These are phyloP conservation scores for Kwoniella bestiolae DNA, from an alignment of 768 basidiomycete genomes.

Conservation along the genomic window DNA sequence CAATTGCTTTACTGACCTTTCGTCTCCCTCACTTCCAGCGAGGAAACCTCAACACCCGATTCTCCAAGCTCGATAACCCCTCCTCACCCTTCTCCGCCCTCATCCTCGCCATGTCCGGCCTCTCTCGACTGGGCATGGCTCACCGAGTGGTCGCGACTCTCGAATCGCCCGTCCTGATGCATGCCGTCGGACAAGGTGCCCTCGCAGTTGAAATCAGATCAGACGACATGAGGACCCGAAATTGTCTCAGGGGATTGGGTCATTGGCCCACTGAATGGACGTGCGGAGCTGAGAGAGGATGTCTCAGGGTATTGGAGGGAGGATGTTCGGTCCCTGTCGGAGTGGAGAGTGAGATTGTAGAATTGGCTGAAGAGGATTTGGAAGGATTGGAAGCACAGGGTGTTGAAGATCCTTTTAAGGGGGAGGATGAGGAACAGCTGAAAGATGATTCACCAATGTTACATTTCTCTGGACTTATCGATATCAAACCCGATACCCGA, in stretches of 20 bases:
- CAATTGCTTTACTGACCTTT: neutral
- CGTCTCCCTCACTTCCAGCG: conserved; percentile 2
- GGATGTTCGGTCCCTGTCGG: conserved; percentile 98
- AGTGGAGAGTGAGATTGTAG: conserved; percentile 63
- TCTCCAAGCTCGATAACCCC: conserved; percentile 85
- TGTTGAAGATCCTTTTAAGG: conserved; percentile 21
- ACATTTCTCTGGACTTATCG: conserved; percentile 36
- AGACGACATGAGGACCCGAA: conserved; percentile 66
- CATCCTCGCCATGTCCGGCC: conserved; percentile 90
- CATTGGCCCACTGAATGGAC: conserved; percentile 78
- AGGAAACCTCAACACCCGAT: conserved; percentile 74
- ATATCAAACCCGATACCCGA: conserved; percentile 7
- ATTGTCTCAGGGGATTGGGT: conserved; percentile 70
- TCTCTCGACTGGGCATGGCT: conserved; percentile 70
- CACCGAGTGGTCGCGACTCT: conserved; percentile 77
- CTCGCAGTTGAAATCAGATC: conserved; percentile 77
- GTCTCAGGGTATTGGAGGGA: conserved; percentile 87
- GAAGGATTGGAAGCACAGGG: conserved; percentile 1
- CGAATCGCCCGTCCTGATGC: conserved; percentile 69
- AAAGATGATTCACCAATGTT: conserved; percentile 41
- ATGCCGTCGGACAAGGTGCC: conserved; percentile 94
- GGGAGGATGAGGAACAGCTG: conserved; percentile 10
- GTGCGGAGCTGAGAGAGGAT: conserved; percentile 82
- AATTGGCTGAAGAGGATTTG: conserved; percentile 41
- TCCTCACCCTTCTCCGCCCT: conserved; percentile 80